Conservation (phyloP, 1,284 basidiomycete species). For the Sphagnurus paluster region DNA sequence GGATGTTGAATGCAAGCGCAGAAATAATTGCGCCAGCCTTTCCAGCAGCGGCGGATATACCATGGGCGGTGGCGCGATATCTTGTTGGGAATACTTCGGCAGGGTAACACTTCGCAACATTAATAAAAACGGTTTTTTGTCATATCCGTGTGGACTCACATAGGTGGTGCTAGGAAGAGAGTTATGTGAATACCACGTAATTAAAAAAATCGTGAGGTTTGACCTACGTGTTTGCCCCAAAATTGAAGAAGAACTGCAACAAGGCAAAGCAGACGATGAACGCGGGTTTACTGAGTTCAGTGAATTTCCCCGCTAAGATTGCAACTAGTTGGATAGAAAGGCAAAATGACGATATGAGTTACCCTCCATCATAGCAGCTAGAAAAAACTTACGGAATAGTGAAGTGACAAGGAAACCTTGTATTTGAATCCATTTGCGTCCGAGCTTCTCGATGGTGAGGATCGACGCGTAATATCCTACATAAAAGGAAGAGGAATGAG, state of each 20-base stretch:
- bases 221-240: constrained; percentile 83
- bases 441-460: constrained; percentile 69
- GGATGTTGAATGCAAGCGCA: constrained; percentile 75
- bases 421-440: constrained; percentile 75
- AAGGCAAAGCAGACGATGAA: constrained; percentile 76
- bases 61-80: constrained; percentile 79
- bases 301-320: constrained; percentile 68
- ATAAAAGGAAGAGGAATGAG: too few relatives aligned
- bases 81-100: constrained; percentile 89
- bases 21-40: constrained; percentile 85
- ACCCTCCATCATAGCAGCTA: too few relatives aligned
- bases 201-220: background rate
- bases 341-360: too few relatives aligned
- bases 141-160: constrained; percentile 30
- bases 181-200: constrained; percentile 3
- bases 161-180: constrained; percentile 47
- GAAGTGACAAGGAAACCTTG: constrained; percentile 77
- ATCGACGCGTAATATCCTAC: constrained; percentile 69
- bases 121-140: background rate
- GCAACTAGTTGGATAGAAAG: too few relatives aligned
- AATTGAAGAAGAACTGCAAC: constrained; percentile 71
- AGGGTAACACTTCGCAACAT: constrained; percentile 54
- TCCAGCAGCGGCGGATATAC: constrained; percentile 76
- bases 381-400: constrained; percentile 66
- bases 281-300: constrained; percentile 55